Percentiles rank a stretch among this genome's conserved stretches.
These are phyloP conservation scores for Cercophora samala DNA, from an alignment of 495 filamentous ascomycete genomes.

Conservation along the genomic window DNA sequence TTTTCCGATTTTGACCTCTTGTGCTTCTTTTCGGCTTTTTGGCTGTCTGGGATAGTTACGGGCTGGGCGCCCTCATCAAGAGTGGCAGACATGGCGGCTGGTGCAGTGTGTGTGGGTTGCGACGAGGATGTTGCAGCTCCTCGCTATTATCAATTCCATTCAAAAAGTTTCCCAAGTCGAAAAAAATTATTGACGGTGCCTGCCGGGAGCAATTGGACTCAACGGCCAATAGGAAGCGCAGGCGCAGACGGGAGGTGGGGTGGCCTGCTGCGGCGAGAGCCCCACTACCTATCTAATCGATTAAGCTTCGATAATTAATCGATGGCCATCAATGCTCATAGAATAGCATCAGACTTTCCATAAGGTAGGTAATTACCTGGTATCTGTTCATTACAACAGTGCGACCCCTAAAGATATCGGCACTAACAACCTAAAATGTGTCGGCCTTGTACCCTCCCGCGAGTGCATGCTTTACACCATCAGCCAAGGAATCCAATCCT, in stretches of 20 bases:
- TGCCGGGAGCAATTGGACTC: slow-evolving; percentile 1
- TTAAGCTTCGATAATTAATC: neutral
- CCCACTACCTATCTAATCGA: neutral
- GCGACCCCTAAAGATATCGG: too few relatives aligned
- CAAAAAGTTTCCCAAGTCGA: neutral
- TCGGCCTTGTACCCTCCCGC: slow-evolving; percentile 32
- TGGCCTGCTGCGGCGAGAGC: too few relatives aligned
- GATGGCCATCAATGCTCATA: neutral
- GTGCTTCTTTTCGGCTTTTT: slow-evolving; percentile 34
- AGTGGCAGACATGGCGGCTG: slow-evolving; percentile 25
- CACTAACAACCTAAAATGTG: slow-evolving; percentile 21
- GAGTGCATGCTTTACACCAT: slow-evolving; percentile 43
- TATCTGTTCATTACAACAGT: too few relatives aligned
- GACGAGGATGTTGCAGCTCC: neutral
- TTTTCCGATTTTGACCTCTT: slow-evolving; percentile 37
- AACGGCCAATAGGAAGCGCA: slow-evolving; percentile 13
- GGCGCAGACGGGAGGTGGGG: neutral
- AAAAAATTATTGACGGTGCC: slow-evolving; percentile 22
- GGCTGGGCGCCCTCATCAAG: slow-evolving; percentile 13
- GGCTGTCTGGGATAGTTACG: slow-evolving; percentile 14
- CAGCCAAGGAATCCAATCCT: slow-evolving; percentile 48
- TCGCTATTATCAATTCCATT: neutral
- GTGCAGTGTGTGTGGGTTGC: neutral
- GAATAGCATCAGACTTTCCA: too few relatives aligned
- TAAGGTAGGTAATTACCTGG: too few relatives aligned